Evolutionary conservation across 495 filamentous ascomycete species (phyloP).

Genomic region (Penicilliopsis zonata): DNA sequence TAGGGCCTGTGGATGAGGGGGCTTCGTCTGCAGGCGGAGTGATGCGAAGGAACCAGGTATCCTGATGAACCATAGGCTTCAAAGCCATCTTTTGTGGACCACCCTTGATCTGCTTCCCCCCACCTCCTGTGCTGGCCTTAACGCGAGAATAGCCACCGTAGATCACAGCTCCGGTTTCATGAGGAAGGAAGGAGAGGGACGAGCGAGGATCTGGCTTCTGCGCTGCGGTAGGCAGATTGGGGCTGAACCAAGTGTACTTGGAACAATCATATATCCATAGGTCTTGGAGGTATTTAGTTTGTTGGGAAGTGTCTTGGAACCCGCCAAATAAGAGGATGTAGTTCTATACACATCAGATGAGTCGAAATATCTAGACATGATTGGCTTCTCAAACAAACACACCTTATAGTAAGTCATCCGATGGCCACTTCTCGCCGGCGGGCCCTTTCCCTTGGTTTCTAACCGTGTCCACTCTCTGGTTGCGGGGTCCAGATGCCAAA

Average conservation of each 20-base stretch:
- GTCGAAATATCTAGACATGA: constrained; percentile 9
- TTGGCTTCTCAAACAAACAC: constrained; percentile 19
- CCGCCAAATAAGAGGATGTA: constrained; percentile 69
- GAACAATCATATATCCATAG: constrained; percentile 59
- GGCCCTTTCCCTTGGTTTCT: constrained; percentile 76
- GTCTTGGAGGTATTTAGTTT: constrained; percentile 76
- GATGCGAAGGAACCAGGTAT: constrained; percentile 87
- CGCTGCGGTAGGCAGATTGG: constrained; percentile 55
- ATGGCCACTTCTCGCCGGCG: constrained; percentile 84
- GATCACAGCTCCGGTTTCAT: constrained; percentile 77
- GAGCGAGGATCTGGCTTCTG: constrained; percentile 83
- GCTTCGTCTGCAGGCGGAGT: constrained; percentile 55
- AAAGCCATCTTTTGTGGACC: constrained; percentile 55
- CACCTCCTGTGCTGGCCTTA: constrained; percentile 45
- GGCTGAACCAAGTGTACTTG: constrained; percentile 67
- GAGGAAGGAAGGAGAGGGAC: constrained; percentile 80
- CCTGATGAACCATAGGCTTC: constrained; percentile 80
- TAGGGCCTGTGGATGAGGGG: constrained; percentile 46
- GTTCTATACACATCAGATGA: constrained; percentile 26
- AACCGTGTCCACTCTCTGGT: constrained; percentile 81
- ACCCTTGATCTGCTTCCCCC: constrained; percentile 47
- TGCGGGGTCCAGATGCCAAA: constrained; percentile 79
- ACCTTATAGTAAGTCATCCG: constrained; percentile 91
- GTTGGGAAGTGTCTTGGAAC: constrained; percentile 90
- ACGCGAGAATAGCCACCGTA: constrained; percentile 91